Percentiles rank a stretch among this genome's conserved stretches.
phyloP scores from a whole-genome alignment of 1,139 yeast species.

The Candida gigantensis region DNA sequence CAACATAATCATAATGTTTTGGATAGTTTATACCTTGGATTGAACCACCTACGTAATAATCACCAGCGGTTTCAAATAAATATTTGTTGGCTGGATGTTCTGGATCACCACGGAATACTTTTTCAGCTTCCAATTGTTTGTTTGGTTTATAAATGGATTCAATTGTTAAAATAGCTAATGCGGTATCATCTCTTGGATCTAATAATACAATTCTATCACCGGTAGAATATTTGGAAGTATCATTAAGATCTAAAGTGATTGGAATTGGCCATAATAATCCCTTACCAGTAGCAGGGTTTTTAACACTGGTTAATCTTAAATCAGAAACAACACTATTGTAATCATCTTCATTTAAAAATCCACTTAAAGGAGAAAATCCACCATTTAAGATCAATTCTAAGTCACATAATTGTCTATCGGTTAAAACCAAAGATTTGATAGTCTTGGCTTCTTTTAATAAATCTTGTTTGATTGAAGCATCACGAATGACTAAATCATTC shows the following conservation, averaged over 20 bases:
- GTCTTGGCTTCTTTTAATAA: constrained; percentile 54
- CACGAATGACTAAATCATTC: constrained; percentile 84
- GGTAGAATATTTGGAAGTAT: constrained; percentile 34
- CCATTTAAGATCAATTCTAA: constrained; percentile 89
- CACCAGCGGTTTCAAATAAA: constrained; percentile 74
- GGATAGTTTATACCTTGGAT: constrained; percentile 83
- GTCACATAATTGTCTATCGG: constrained; percentile 92
- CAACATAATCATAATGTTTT: constrained; percentile 87
- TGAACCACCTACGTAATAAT: constrained; percentile 83
- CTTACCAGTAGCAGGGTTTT: constrained; percentile 32
- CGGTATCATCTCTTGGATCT: constrained; percentile 80
- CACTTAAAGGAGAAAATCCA: constrained; percentile 91
- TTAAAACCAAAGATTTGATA: constrained; percentile 57
- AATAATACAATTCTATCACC: constrained; percentile 73
- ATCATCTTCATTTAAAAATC: constrained; percentile 80
- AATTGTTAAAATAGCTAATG: constrained; percentile 79
- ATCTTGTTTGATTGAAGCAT: constrained; percentile 57
- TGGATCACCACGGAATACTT: constrained; percentile 94
- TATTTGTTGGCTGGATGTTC: constrained; percentile 93
- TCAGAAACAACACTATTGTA: constrained; percentile 78
- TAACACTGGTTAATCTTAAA: constrained; percentile 62
- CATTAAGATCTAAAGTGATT: constrained; percentile 78
- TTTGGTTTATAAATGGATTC: constrained; percentile 81
- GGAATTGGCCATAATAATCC: constrained; percentile 94
- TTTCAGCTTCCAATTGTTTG: constrained; percentile 74